These are phyloP conservation scores for Ophiosphaerella herpotricha DNA, from an alignment of 2,329 filamentous ascomycete genomes.

Conservation along the genomic window DNA sequence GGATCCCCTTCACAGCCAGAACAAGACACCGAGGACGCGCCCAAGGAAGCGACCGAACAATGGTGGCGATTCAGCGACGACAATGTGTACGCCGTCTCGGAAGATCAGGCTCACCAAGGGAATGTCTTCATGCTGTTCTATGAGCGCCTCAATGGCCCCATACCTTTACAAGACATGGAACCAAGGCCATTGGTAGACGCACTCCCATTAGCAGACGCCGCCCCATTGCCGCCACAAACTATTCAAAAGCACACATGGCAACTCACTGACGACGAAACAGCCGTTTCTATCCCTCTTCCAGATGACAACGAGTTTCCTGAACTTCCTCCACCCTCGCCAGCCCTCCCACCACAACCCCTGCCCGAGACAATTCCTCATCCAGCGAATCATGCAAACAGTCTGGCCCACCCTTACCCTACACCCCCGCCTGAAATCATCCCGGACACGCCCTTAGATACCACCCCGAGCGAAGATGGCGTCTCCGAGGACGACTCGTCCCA, in stretches of 20 bases:
- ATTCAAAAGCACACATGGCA: background rate
- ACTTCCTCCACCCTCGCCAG: slow-evolving; percentile 3
- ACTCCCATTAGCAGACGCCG: slow-evolving; percentile 9
- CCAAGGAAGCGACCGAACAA: slow-evolving; percentile 48
- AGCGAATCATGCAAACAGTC: background rate
- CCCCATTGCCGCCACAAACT: slow-evolving; percentile 25
- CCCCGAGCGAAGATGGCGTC: slow-evolving; percentile 22
- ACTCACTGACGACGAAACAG: slow-evolving; percentile 10
- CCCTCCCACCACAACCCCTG: background rate
- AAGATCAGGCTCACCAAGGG: slow-evolving; percentile 73
- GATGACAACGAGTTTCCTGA: slow-evolving; percentile 20
- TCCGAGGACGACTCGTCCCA: slow-evolving; percentile 31
- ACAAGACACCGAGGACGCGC: slow-evolving; percentile 13
- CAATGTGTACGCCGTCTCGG: slow-evolving; percentile 73
- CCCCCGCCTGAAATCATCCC: slow-evolving; percentile 8
- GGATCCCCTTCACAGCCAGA: slow-evolving; percentile 2
- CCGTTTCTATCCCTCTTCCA: slow-evolving; percentile 21
- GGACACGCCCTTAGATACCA: background rate
- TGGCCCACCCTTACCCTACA: slow-evolving; percentile 8
- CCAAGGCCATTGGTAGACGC: background rate
- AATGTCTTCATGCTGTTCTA: slow-evolving; percentile 99
- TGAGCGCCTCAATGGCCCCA: slow-evolving; percentile 61
- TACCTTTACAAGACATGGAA: slow-evolving; percentile 31
- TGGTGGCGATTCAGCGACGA: slow-evolving; percentile 97
- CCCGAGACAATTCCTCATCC: background rate